Percentiles rank a stretch among this genome's conserved stretches.
Evolutionary conservation across 257 asterid genomes (phyloP).

Genomic region (Marsdenia floribunda): DNA sequence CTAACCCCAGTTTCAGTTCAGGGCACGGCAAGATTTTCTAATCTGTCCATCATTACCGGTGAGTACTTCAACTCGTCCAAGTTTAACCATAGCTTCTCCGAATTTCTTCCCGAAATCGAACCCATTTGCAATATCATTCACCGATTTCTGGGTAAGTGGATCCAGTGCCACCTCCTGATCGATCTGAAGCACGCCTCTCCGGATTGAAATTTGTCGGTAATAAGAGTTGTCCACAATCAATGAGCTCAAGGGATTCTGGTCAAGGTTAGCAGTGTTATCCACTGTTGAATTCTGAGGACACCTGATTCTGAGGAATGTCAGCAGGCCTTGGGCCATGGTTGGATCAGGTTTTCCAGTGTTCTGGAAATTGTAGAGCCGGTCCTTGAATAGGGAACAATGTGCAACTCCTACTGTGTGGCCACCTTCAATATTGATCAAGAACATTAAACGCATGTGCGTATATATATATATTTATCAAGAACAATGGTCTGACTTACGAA

Average conservation of each 20-base stretch:
- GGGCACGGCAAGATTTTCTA: background rate
- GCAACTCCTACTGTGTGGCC: slow-evolving; percentile 59
- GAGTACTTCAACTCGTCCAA: slow-evolving; percentile 5
- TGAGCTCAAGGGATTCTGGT: slow-evolving; percentile 41
- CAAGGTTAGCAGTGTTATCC: slow-evolving; percentile 37
- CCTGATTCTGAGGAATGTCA: slow-evolving; percentile 13
- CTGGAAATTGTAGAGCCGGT: slow-evolving; percentile 45
- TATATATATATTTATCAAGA: too few relatives aligned
- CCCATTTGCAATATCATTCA: background rate
- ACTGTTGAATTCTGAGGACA: slow-evolving; percentile 34
- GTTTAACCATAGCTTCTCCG: slow-evolving; percentile 4
- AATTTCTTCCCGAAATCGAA: background rate
- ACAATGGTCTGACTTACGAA: background rate
- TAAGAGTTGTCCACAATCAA: slow-evolving; percentile 38
- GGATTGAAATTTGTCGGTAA: slow-evolving; percentile 31
- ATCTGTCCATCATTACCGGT: slow-evolving; percentile 4
- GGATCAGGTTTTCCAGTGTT: slow-evolving; percentile 48
- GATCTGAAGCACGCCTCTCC: slow-evolving; percentile 42
- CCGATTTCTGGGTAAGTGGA: background rate
- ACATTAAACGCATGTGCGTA: too few relatives aligned
- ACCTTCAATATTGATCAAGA: slow-evolving; percentile 24
- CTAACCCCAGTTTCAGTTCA: background rate
- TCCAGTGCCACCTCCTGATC: slow-evolving; percentile 50
- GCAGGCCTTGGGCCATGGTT: slow-evolving; percentile 32
- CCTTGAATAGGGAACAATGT: slow-evolving; percentile 40